phyloP scores from a whole-genome alignment of 257 asterid genomes.

The Phtheirospermum japonicum region DNA sequence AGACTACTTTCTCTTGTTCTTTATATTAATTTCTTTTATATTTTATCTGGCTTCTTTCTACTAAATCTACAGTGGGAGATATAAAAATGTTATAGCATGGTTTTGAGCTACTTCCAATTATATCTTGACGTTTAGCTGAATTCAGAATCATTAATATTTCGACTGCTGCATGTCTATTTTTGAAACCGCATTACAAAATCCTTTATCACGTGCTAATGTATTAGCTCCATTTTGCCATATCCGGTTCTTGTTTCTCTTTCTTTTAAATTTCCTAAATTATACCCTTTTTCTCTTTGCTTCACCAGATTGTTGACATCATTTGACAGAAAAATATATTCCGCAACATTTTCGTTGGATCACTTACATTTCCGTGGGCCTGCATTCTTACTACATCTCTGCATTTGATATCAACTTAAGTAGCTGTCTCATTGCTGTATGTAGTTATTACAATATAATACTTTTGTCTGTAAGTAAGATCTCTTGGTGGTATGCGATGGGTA shows the following conservation, averaged over 20 bases:
- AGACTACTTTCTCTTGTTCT: background rate
- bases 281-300: background rate
- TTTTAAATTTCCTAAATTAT: background rate
- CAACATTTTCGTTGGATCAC: background rate
- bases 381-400: conserved; percentile 1
- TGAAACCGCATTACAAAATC: background rate
- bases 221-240: background rate
- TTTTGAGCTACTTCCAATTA: background rate
- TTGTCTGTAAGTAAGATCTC: background rate
- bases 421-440: background rate
- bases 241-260: background rate
- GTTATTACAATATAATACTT: background rate
- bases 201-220: background rate
- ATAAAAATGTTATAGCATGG: conserved; percentile 5
- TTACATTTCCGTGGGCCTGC: background rate
- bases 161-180: conserved; percentile 11
- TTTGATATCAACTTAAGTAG: background rate
- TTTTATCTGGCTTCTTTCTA: background rate
- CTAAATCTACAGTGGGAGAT: background rate
- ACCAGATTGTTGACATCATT: background rate
- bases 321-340: background rate
- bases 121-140: conserved; percentile 8
- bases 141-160: background rate
- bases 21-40: background rate
- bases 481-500: conserved; percentile 8